Percentiles rank a stretch among this genome's conserved stretches.
These are phyloP conservation scores for Lactarius akahatsu DNA, from an alignment of 768 basidiomycete species.

Conservation along the genomic window DNA sequence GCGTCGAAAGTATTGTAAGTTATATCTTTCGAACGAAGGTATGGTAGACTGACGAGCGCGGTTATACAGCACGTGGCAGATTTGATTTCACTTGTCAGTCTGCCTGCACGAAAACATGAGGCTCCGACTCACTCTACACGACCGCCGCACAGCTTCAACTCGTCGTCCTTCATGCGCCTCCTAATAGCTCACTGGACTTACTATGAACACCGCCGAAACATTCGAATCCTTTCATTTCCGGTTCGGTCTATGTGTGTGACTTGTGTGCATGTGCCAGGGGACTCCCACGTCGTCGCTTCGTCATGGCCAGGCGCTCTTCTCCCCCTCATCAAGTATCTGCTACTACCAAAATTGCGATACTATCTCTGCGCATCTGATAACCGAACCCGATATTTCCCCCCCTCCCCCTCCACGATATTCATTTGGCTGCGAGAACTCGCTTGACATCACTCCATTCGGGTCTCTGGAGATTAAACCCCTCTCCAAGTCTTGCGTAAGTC, in stretches of 20 bases:
- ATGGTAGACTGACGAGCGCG: background rate
- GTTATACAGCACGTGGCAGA: slow-evolving; percentile 9
- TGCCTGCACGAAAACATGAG: slow-evolving; percentile 20
- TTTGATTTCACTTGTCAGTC: background rate
- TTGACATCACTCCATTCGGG: slow-evolving; percentile 43
- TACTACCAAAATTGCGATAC: slow-evolving; percentile 20
- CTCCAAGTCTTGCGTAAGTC: slow-evolving; percentile 48
- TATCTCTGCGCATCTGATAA: slow-evolving; percentile 24
- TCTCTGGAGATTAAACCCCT: slow-evolving; percentile 49
- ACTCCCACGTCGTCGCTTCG: slow-evolving; percentile 27
- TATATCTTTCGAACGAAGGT: slow-evolving; percentile 1
- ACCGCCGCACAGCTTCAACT: slow-evolving; percentile 10
- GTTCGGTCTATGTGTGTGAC: slow-evolving; percentile 19
- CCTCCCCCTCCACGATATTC: slow-evolving; percentile 8
- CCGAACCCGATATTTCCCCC: slow-evolving; percentile 7
- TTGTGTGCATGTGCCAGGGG: slow-evolving; percentile 16
- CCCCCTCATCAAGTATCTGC: slow-evolving; percentile 14
- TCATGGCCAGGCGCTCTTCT: slow-evolving; percentile 13
- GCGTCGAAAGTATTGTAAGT: background rate
- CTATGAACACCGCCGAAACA: background rate
- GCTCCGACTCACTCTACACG: background rate
- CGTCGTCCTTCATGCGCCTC: background rate
- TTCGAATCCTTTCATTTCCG: slow-evolving; percentile 20
- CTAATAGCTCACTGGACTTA: background rate
- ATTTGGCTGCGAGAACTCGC: slow-evolving; percentile 30